phyloP scores from a whole-genome alignment of 75 land plant species.

The Cupressus sempervirens region DNA sequence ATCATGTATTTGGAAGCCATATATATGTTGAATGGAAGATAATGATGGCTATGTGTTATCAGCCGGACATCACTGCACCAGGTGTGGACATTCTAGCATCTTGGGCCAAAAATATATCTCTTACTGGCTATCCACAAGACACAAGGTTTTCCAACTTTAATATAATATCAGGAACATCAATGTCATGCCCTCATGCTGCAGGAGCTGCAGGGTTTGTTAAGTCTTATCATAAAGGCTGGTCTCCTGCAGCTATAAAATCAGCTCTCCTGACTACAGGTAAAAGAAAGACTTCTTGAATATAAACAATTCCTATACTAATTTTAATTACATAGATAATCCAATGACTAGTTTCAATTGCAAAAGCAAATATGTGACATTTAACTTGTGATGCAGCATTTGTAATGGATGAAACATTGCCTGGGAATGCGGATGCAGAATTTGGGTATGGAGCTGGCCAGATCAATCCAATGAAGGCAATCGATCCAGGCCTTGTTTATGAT shows the following conservation, averaged over 20 bases:
- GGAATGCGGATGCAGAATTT: slow-evolving; percentile 22
- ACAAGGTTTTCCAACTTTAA: slow-evolving; percentile 18
- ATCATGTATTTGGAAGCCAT: too few relatives aligned
- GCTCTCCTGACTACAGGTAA: slow-evolving; percentile 52
- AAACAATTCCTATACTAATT: too few relatives aligned
- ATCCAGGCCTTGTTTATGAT: too few relatives aligned
- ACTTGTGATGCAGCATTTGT: not conserved
- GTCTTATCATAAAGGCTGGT: slow-evolving; percentile 35
- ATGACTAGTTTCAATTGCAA: too few relatives aligned
- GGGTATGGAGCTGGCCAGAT: slow-evolving; percentile 47
- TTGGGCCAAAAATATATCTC: slow-evolving; percentile 20
- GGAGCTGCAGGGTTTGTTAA: slow-evolving; percentile 47
- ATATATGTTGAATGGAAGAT: too few relatives aligned
- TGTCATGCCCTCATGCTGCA: slow-evolving; percentile 53
- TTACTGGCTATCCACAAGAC: slow-evolving; percentile 14
- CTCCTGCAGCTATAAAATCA: slow-evolving; percentile 42
- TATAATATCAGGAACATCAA: slow-evolving; percentile 57
- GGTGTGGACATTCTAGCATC: slow-evolving; percentile 57
- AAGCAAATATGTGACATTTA: not conserved
- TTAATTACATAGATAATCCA: too few relatives aligned
- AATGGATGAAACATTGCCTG: slow-evolving; percentile 14
- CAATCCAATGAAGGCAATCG: slow-evolving; percentile 11
- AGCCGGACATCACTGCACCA: slow-evolving; percentile 72
- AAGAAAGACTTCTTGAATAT: not conserved
- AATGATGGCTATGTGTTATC: not conserved